Evolutionary conservation across 805 yeast genomes (phyloP).

Genomic region (Yarrowia divulgata): DNA sequence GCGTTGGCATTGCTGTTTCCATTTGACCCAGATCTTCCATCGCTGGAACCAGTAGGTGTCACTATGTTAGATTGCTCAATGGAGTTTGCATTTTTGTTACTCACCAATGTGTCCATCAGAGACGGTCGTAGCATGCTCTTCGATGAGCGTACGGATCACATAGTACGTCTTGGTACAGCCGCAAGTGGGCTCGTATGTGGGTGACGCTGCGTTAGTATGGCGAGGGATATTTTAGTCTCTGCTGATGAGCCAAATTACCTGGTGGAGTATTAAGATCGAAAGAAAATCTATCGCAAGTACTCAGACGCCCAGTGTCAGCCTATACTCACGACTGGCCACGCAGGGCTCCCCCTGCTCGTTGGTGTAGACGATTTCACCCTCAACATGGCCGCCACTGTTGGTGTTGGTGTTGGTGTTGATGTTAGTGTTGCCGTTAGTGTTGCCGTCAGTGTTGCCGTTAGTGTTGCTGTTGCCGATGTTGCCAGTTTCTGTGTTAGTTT

Average conservation of each 20-base stretch:
- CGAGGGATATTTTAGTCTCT: too few species aligned
- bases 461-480: background rate
- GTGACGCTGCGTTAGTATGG: slow-evolving; percentile 2
- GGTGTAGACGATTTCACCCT: background rate
- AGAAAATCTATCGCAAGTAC: too few species aligned
- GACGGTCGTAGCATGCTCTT: background rate
- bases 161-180: slow-evolving; percentile 4
- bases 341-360: background rate
- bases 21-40: background rate
- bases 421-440: background rate
- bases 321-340: slow-evolving; percentile 8
- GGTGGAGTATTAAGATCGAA: too few species aligned
- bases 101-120: background rate
- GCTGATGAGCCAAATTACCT: too few species aligned
- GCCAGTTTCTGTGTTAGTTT: slow-evolving; percentile 1
- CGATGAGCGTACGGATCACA: background rate
- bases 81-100: background rate
- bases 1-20: background rate
- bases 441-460: background rate
- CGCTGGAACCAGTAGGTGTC: background rate
- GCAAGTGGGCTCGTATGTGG: background rate
- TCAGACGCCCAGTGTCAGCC: too few species aligned
- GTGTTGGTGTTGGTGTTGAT: background rate
- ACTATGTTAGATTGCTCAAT: background rate
- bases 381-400: background rate